Evolutionary conservation across 768 basidiomycete species (phyloP), one percentile per base, ranked within the genome.

Genomic region (Rubroboletus satanas): DNA sequence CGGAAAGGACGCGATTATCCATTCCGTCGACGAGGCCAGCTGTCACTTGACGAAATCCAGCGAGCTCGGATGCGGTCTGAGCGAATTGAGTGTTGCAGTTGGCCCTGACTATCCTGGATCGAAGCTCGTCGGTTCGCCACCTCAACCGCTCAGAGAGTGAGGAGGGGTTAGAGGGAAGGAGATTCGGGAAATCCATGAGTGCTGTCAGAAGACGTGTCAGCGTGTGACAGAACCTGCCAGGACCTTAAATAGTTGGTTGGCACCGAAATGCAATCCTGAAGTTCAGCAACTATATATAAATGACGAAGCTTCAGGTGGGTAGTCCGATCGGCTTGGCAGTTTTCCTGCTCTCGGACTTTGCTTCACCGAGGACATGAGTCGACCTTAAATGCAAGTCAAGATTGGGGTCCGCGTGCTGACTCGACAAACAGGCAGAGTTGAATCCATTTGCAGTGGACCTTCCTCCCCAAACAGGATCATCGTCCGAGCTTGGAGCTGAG

Each of bases 61-160:
- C 0, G 12, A 61, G 59, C 26, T 61, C 47, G 15, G 44, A 26
- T 15, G 58, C 41, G 1, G 44, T 54, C 37, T 26, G 51, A 49
- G 33, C 43, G 26, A 61, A 61, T 14, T 49, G 45, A 21, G 47
- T 42, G 29, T 37, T 49, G 38, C 4, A 37, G 44, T 59, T 59
- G 5, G 43, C 29, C 26, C 14, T 54, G 33, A 49, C 14, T 11
- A 59, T 48, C 14, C 12, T 44, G 15, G 46, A 43, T 8, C 18
- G 43, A 37, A 45, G 43, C 18, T 36, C 23, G 38, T 61, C 3
- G 7, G 39, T 49, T 36, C n/a, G 43, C 21, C 14, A 18, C 38
- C 3, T 49, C 33, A 61, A n/a, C 38, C 3, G 28, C 21, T 60
- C 47, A 28, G 46, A 55, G 29, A 32, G 43, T 23, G 15, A 21